These are phyloP conservation scores for Manihot esculenta DNA, from an alignment of 441 rosid genomes.

Conservation along the genomic window DNA sequence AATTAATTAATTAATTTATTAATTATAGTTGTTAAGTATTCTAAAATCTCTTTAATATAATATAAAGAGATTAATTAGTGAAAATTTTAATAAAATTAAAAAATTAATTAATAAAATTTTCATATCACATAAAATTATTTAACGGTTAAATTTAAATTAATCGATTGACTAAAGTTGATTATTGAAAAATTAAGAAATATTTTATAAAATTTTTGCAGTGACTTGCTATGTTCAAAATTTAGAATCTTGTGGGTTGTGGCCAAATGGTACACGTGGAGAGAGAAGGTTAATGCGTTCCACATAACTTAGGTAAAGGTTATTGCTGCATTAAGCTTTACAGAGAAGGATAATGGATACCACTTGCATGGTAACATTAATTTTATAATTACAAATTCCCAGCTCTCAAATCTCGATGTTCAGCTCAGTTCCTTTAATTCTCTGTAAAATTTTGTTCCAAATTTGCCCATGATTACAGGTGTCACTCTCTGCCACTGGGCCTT, in stretches of 20 bases:
- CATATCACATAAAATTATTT: too few relatives aligned
- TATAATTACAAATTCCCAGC: not conserved
- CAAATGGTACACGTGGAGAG: slow-evolving; percentile 8
- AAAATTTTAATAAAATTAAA: too few relatives aligned
- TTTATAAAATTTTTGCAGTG: too few relatives aligned
- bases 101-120: too few relatives aligned
- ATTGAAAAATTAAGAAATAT: too few relatives aligned
- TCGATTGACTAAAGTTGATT: too few relatives aligned
- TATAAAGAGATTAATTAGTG: too few relatives aligned
- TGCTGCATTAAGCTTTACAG: not conserved
- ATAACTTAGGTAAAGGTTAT: not conserved
- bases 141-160: too few relatives aligned
- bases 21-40: too few relatives aligned
- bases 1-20: too few relatives aligned
- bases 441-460: not conserved
- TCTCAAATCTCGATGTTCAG: not conserved
- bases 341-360: not conserved
- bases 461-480: not conserved
- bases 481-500: not conserved
- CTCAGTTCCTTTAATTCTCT: not conserved
- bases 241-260: not conserved
- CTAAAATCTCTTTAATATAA: too few relatives aligned
- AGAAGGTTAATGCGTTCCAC: slow-evolving; percentile 14
- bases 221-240: not conserved
- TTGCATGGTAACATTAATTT: not conserved